A percentile compares a stretch with the other conserved stretches of the same genome.
Conservation (phyloP, 2,329 filamentous ascomycete species). For the Penicillium verrucosum region DNA sequence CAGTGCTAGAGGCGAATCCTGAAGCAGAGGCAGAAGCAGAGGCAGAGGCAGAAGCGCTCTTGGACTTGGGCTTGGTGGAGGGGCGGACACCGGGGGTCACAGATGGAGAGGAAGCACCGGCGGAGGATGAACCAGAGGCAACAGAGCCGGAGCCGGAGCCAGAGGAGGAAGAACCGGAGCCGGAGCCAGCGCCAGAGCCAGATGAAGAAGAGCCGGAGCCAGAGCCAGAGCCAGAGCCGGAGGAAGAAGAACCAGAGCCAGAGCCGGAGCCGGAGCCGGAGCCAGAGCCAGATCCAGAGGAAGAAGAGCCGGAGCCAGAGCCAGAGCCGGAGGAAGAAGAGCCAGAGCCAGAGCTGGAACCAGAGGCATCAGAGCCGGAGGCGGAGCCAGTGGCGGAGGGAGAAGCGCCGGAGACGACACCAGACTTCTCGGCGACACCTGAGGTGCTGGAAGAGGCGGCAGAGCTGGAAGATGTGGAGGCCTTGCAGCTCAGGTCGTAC, state of each 20-base stretch:
- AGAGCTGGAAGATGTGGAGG: slow-evolving; percentile 22
- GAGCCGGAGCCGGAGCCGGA: neutral
- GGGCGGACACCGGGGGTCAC: slow-evolving; percentile 1
- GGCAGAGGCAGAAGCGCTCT: slow-evolving; percentile 8
- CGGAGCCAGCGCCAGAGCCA: slow-evolving; percentile 6
- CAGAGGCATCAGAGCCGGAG: slow-evolving; percentile 8
- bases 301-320: neutral
- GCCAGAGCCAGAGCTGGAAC: slow-evolving; percentile 1
- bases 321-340: slow-evolving; percentile 4
- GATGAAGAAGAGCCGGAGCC: neutral
- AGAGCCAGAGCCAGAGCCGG: slow-evolving; percentile 5
- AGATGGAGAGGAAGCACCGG: neutral
- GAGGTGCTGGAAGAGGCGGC: slow-evolving; percentile 21
- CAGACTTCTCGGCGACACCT: slow-evolving; percentile 4
- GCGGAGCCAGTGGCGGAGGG: slow-evolving; percentile 12
- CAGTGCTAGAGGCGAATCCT: slow-evolving; percentile 1
- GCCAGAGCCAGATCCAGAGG: slow-evolving; percentile 6
- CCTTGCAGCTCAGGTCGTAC: slow-evolving; percentile 36
- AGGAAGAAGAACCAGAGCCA: neutral
- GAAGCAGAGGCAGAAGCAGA: slow-evolving; percentile 1
- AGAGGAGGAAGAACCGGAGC: slow-evolving; percentile 2
- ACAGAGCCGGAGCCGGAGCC: slow-evolving; percentile 10
- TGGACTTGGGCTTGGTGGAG: slow-evolving; percentile 9
- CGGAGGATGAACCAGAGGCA: slow-evolving; percentile 3
- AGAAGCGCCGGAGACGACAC: slow-evolving; percentile 20